phyloP scores from a whole-genome alignment of 140 eudicot species.

The Senecio squalidus region DNA sequence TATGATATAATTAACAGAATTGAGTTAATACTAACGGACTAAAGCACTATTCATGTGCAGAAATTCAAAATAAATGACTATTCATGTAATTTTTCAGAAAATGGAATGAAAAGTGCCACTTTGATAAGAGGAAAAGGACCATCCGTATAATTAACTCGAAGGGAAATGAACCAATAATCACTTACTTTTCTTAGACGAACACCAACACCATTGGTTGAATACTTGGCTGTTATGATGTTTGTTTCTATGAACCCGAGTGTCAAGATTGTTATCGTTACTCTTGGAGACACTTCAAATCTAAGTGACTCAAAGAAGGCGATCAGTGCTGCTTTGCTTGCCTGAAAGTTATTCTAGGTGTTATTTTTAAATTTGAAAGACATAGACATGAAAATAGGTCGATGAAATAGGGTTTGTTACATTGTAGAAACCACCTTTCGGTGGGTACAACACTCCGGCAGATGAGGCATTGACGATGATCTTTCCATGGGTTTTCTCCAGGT shows the following conservation, averaged over 20 bases:
- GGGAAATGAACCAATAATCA: neutral
- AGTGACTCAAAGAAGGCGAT: slow-evolving; percentile 39
- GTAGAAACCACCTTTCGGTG: slow-evolving; percentile 27
- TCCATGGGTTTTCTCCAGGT: slow-evolving; percentile 25
- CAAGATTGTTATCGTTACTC: slow-evolving; percentile 30
- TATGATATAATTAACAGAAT: no score
- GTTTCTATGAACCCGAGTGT: slow-evolving; percentile 36
- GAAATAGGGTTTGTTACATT: slow-evolving; percentile 11
- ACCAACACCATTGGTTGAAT: slow-evolving; percentile 11
- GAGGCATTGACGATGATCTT: slow-evolving; percentile 31
- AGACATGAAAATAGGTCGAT: neutral
- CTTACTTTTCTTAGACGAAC: slow-evolving; percentile 14
- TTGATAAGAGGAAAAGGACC: no score
- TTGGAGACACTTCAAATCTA: slow-evolving; percentile 34
- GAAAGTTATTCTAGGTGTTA: slow-evolving; percentile 1
- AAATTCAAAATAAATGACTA: no score
- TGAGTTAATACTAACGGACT: no score
- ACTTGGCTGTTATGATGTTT: slow-evolving; percentile 26
- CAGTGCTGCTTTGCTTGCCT: slow-evolving; percentile 56
- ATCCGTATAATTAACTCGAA: no score
- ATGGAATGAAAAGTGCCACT: no score
- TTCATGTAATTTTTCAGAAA: no score
- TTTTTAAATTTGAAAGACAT: no score
- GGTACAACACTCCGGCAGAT: slow-evolving; percentile 15
- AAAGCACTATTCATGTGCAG: no score